A percentile compares a stretch with the other conserved stretches of the same genome.
Evolutionary conservation across 164 flowering plant genomes (phyloP).

Genomic region (Vitis rotundifolia): DNA sequence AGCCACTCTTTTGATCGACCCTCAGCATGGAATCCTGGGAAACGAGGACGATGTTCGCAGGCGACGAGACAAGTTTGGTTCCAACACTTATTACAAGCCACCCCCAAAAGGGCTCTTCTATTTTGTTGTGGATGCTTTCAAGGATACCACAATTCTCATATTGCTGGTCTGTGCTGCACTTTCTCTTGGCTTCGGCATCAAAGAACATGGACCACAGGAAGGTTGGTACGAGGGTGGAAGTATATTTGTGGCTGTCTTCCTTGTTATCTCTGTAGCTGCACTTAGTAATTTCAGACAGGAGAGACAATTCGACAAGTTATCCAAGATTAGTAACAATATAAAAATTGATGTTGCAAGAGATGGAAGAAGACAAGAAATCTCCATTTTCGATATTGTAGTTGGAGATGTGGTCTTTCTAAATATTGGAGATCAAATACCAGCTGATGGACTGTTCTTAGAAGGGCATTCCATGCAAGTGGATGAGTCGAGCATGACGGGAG

Average conservation of each 20-base stretch:
- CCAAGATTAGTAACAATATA: slow-evolving; percentile 49
- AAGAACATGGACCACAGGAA: slow-evolving; percentile 44
- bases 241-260: slow-evolving; percentile 56
- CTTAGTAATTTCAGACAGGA: slow-evolving; percentile 54
- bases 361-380: slow-evolving; percentile 35
- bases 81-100: slow-evolving; percentile 49
- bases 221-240: slow-evolving; percentile 77
- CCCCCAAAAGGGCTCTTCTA: slow-evolving; percentile 48
- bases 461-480: slow-evolving; percentile 67
- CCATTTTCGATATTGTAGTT: slow-evolving; percentile 63
- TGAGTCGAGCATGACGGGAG: slow-evolving; percentile 80
- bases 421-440: slow-evolving; percentile 74
- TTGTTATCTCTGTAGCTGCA: slow-evolving; percentile 50
- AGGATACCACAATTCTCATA: slow-evolving; percentile 52
- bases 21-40: slow-evolving; percentile 42
- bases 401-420: slow-evolving; percentile 63
- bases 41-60: slow-evolving; percentile 20
- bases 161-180: slow-evolving; percentile 56
- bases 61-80: slow-evolving; percentile 38
- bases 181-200: slow-evolving; percentile 59
- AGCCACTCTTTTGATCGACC: slow-evolving; percentile 30
- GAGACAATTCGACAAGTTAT: slow-evolving; percentile 52
- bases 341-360: slow-evolving; percentile 42
- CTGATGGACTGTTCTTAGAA: slow-evolving; percentile 61
- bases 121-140: slow-evolving; percentile 48